These are phyloP conservation scores for Areca catechu DNA, from an alignment of 176 grass and related monocot species.

Conservation along the genomic window DNA sequence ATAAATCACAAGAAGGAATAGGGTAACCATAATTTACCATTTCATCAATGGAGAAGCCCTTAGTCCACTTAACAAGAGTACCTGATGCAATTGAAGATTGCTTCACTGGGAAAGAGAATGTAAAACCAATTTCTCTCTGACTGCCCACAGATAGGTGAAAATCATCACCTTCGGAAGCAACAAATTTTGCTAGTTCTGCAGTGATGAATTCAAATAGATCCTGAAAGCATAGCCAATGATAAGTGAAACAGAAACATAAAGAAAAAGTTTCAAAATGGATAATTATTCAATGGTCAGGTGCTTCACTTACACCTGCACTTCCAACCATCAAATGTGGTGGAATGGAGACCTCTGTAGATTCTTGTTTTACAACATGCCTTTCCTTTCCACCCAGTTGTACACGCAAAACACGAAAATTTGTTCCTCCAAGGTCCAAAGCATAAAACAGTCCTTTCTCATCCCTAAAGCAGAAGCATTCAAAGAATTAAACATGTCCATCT, in stretches of 20 bases:
- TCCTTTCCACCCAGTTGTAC: constrained; percentile 53
- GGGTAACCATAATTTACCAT: constrained; percentile 35
- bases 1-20: not conserved
- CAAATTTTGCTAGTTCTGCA: constrained; percentile 51
- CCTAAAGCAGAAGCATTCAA: not conserved
- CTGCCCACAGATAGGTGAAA: constrained; percentile 19
- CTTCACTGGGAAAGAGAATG: constrained; percentile 90
- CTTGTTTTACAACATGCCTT: constrained; percentile 26
- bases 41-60: constrained; percentile 74
- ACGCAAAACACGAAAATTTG: constrained; percentile 63
- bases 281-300: too few relatives aligned
- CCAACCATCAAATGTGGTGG: constrained; percentile 53
- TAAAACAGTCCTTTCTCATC: constrained; percentile 69
- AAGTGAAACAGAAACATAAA: too few relatives aligned
- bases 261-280: too few relatives aligned
- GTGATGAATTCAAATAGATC: constrained; percentile 86
- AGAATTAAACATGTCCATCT: not conserved
- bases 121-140: constrained; percentile 67
- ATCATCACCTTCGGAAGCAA: constrained; percentile 42
- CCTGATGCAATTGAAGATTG: constrained; percentile 59
- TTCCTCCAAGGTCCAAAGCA: constrained; percentile 83
- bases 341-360: constrained; percentile 50
- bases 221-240: constrained; percentile 13
- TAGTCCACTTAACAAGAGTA: constrained; percentile 86
- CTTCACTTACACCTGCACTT: constrained; percentile 43